Base-by-base conservation (phyloP, 2,329 filamentous ascomycete species). In the Sarocladium kiliense region DNA sequence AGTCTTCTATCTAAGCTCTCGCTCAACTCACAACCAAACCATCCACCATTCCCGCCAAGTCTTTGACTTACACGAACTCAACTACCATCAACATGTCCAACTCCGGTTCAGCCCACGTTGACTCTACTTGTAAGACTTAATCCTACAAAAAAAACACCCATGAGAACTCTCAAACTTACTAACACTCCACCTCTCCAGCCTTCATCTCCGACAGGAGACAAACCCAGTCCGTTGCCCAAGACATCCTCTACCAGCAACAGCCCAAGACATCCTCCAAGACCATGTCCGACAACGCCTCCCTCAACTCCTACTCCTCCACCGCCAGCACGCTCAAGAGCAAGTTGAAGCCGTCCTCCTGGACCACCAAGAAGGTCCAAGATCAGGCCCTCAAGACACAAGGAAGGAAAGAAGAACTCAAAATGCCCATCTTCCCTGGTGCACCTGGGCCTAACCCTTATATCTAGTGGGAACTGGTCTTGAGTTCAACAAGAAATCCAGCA, bases 361-460 rank as follows among this genome's bases (percentile, higher is more conserved):
- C 57, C 9, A 50, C 26, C 25, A 59, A 66, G 56, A 65, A 65
- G 56, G 57, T 65, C 3, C 63, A 64, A 42, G 61, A 62, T 23
- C 63, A 66, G 55, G 62, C 64, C 26, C 56, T 66, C 34, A 64
- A 58, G 56, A 64, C 64, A 16, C 64, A 66, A 53, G 34, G 50
- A 41, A 53, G 50, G 50, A 39, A 53, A 39, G 50, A 39, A 16
- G 21, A 51, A 34, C 30, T 51, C 47, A 34, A 51, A 27, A 5
- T 3, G 47, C 47, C 47, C 18, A 19, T 51, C 16, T 36, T 19
- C 21, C 30, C 26, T 11, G 12, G 27, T 36, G 3, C 16, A n/a
- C 18, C 47, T 16, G 27, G 27, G 47, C 47, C 26, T 36, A 51
- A 36, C 27, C 25, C 47, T 3, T 25, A 51, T 51, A 11, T 51